These are phyloP conservation scores for Pilaira anomala DNA, from an alignment of 192 early-diverging fungal genomes.

Conservation along the genomic window DNA sequence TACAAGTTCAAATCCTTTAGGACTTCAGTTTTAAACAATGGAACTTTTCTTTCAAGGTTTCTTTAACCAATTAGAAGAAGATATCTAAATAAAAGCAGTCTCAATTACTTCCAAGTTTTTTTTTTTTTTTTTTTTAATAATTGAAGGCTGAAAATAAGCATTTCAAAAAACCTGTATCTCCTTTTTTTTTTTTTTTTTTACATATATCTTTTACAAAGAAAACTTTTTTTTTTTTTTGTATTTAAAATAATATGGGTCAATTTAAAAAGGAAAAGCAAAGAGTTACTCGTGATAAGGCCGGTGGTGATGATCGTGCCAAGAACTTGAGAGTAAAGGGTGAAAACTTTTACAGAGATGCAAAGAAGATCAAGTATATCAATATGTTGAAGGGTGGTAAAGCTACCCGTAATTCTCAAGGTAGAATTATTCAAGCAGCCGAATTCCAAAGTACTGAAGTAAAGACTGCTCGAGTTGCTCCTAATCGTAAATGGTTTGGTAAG, in stretches of 20 bases:
- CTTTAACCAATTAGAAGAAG: not conserved
- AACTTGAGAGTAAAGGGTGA: constrained; percentile 91
- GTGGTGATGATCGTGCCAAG: constrained; percentile 27
- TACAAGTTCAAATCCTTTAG: not conserved
- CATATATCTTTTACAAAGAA: no score
- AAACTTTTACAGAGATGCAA: constrained; percentile 98
- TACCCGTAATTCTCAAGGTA: constrained; percentile 79
- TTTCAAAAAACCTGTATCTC: not conserved
- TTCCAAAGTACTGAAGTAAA: constrained; percentile 81
- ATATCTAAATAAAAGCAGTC: constrained; percentile 12
- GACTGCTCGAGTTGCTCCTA: constrained; percentile 84
- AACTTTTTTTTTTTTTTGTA: not conserved
- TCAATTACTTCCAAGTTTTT: not conserved
- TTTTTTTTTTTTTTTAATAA: constrained; percentile 10
- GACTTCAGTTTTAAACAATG: not conserved
- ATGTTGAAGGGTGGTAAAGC: constrained; percentile 90
- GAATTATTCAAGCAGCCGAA: constrained; percentile 86
- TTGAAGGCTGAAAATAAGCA: not conserved
- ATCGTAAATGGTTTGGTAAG: constrained; percentile 95
- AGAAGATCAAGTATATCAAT: constrained; percentile 88
- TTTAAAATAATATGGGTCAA: constrained; percentile 47
- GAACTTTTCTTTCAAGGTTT: not conserved
- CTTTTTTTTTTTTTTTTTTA: not conserved
- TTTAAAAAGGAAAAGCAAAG: constrained; percentile 60
- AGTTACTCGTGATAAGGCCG: constrained; percentile 44